A percentile compares a stretch with the other conserved stretches of the same genome.
Conservation (phyloP, 2,329 filamentous ascomycete genomes). For the Fusarium oligoseptatum region DNA sequence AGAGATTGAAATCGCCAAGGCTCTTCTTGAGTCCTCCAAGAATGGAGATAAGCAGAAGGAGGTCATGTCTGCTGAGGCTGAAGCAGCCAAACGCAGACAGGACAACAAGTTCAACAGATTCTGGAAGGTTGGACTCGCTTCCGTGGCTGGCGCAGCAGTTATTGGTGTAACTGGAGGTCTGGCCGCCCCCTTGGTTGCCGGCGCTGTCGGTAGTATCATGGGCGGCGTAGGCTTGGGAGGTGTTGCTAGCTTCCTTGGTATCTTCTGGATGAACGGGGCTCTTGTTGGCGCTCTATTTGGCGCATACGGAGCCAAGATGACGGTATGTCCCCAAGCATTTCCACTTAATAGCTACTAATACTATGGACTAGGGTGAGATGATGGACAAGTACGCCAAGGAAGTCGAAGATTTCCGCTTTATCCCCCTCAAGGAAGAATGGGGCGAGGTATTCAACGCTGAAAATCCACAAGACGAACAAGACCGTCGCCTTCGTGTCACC, state of each 20-base stretch:
- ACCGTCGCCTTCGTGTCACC: constrained; percentile 77
- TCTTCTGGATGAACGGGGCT: constrained; percentile 87
- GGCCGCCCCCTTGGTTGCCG: constrained; percentile 89
- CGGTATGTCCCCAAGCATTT: constrained; percentile 50
- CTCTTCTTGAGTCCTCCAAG: constrained; percentile 75
- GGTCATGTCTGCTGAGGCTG: constrained; percentile 79
- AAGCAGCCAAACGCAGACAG: constrained; percentile 79
- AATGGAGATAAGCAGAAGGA: constrained; percentile 56
- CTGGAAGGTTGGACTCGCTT: constrained; percentile 93
- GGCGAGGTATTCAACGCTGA: constrained; percentile 45
- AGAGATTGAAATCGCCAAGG: constrained; percentile 81
- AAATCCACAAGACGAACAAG: constrained; percentile 44
- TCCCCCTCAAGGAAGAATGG: constrained; percentile 73
- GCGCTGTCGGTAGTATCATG: constrained; percentile 86
- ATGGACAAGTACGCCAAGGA: constrained; percentile 90
- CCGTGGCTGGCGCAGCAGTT: constrained; percentile 87
- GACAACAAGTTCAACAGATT: constrained; percentile 78
- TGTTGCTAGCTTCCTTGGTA: constrained; percentile 86
- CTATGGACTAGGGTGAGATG: constrained; percentile 73
- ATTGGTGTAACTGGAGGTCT: constrained; percentile 94
- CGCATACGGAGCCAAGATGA: constrained; percentile 85
- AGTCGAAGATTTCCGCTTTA: constrained; percentile 84
- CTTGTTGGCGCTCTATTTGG: constrained; percentile 90
- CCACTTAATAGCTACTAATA: constrained; percentile 23
- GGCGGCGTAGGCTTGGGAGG: constrained; percentile 87